Percentiles rank a stretch among this genome's conserved stretches.
These are phyloP conservation scores for Colletotrichum agaves DNA, from an alignment of 2,329 filamentous ascomycete species.

Conservation along the genomic window DNA sequence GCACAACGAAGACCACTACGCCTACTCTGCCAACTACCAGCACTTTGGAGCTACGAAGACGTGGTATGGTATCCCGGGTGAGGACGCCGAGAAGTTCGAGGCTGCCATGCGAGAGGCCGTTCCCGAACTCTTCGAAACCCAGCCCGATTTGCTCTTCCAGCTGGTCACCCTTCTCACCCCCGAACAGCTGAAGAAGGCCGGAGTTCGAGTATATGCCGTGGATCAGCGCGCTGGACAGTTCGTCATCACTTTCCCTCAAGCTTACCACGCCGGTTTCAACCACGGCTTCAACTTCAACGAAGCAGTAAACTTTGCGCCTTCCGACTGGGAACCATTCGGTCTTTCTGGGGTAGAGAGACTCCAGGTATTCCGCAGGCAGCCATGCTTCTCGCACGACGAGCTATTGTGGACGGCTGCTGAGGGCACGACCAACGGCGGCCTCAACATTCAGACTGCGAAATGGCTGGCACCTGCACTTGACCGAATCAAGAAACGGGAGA, in stretches of 20 bases:
- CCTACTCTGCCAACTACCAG: constrained; percentile 98
- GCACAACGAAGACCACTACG: constrained; percentile 99
- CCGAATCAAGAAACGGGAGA: constrained; percentile 80
- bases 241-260: constrained; percentile 95
- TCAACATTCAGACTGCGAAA: constrained; percentile 88
- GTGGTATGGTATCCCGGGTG: constrained; percentile 97
- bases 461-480: constrained; percentile 92
- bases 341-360: constrained; percentile 86
- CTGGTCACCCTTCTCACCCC: constrained; percentile 95
- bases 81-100: constrained; percentile 95
- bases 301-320: constrained; percentile 96
- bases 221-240: constrained; percentile 96
- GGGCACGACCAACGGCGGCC: constrained; percentile 70
- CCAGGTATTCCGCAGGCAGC: constrained; percentile 87
- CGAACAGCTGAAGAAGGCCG: constrained; percentile 91
- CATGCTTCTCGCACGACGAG: constrained; percentile 98
- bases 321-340: constrained; percentile 94
- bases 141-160: constrained; percentile 95
- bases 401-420: constrained; percentile 90
- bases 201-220: constrained; percentile 92
- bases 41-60: constrained; percentile 99
- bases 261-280: constrained; percentile 98
- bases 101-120: constrained; percentile 94
- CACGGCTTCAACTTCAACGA: constrained; percentile 99
- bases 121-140: constrained; percentile 95